Base-by-base conservation (phyloP, 2,329 filamentous ascomycete genomes). In the Remersonia thermophila region DNA sequence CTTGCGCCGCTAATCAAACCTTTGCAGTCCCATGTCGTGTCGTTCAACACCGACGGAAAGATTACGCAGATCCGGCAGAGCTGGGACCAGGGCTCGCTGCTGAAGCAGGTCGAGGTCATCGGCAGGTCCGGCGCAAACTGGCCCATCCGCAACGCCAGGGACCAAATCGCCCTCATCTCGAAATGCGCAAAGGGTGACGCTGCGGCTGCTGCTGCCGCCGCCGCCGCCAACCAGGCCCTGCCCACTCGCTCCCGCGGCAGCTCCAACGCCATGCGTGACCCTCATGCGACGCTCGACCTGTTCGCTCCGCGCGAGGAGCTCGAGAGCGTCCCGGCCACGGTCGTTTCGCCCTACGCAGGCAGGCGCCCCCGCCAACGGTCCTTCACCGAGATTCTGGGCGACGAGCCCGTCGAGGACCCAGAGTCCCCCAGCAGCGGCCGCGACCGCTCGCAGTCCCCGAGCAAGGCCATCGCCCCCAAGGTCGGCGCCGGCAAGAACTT, bases 81-180 rank as follows among this genome's bases (percentile, higher is more conserved):
- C 57, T 98, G 91, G 91, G 91, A 98, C 57, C 91, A 98, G 60
- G 87, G 79, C 42, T 81, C 85, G 36, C 73, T 98, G 28, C 73
- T 98, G 47, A 96, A 91, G 64, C 81, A 93, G 58, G 72, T 95
- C 45, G 87, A 95, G 44, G 78, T 95, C 38, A 96, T 98, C 58
- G 89, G 91, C 51, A 80, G 79, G 55, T 80, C 81, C 36, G 84
- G 83, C 38, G 83, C 81, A 57, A 93, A 91, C 61, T 98, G 91
- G 91, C 91, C 91, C 37, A 93, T 98, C 54, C 76, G 77, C 48
- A 86, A 94, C 55, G 82, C 80, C 54, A 75, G 75, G 51, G 86
- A 94, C 36, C 87, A 96, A 63, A 69, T 80, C 48, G 78, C 76
- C 51, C 64, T 94, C 51, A 83, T 94, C 50, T 66, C 71, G 45